Evolutionary conservation across 2,329 filamentous ascomycete species (phyloP).

Genomic region (Beauveria sp.): DNA sequence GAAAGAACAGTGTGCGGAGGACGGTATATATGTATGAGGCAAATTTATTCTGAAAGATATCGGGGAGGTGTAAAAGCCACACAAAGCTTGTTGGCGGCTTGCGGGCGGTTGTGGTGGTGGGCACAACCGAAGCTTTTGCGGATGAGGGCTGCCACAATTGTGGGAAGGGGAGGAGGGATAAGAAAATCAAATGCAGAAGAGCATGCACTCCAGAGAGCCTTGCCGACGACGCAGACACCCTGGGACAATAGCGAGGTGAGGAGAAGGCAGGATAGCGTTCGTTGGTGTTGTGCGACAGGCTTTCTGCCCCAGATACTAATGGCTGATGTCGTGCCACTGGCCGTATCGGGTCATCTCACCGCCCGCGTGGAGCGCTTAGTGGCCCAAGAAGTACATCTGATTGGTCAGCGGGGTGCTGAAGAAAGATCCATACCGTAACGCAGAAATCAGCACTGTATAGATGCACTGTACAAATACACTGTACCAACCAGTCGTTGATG

Average conservation of each 20-base stretch:
- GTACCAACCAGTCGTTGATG: too few species aligned
- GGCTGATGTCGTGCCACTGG: constrained; percentile 3
- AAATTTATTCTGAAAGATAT: background rate
- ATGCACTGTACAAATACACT: background rate
- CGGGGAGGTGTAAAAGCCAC: background rate
- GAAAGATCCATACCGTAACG: background rate
- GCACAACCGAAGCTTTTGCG: background rate
- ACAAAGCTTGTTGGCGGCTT: background rate
- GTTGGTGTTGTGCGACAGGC: constrained; percentile 10
- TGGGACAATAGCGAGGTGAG: background rate
- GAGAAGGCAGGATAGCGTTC: background rate
- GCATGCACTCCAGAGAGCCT: background rate
- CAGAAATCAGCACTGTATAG: background rate
- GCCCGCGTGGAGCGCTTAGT: constrained; percentile 9
- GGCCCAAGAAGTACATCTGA: background rate
- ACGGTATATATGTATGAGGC: background rate
- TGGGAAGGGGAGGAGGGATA: background rate
- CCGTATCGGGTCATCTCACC: constrained; percentile 13
- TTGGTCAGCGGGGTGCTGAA: background rate
- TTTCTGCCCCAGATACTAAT: constrained; percentile 11
- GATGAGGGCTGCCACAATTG: background rate
- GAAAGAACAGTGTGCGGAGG: background rate
- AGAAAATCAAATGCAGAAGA: background rate
- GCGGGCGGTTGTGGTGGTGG: background rate
- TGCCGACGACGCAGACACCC: background rate